phyloP scores from a whole-genome alignment of 1,284 basidiomycete genomes.

The Rhodotorula sp. region DNA sequence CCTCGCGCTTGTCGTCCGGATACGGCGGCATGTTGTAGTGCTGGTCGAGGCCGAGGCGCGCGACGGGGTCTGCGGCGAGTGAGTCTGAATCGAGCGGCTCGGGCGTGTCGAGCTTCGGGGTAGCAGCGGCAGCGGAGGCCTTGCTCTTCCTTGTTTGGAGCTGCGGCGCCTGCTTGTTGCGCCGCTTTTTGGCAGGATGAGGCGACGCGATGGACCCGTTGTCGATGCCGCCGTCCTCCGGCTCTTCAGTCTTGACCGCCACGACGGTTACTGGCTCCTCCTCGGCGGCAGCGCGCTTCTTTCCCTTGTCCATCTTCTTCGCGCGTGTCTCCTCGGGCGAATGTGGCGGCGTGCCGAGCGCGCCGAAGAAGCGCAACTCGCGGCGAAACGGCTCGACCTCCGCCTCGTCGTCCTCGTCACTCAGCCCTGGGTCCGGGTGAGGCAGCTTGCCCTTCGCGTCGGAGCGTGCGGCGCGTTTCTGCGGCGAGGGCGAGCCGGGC shows the following conservation, averaged over 20 bases:
- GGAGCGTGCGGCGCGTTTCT: too few species aligned
- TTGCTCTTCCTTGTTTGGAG: neutral
- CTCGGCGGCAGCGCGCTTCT: neutral
- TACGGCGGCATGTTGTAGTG: too few species aligned
- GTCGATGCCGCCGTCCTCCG: neutral
- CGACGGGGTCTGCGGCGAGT: too few species aligned
- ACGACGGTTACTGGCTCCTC: neutral
- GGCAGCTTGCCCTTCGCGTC: too few species aligned
- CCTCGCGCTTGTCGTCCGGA: too few species aligned
- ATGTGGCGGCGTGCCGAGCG: neutral
- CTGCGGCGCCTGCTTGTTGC: neutral
- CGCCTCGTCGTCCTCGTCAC: neutral
- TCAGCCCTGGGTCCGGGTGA: neutral
- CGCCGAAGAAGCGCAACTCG: constrained; percentile 11
- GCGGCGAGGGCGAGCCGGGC: neutral
- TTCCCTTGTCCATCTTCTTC: neutral
- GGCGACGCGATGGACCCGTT: neutral
- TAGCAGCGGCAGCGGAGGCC: too few species aligned
- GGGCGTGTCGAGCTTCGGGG: too few species aligned
- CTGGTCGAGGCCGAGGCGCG: too few species aligned
- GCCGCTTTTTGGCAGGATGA: neutral
- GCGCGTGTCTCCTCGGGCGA: neutral
- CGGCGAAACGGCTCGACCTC: neutral
- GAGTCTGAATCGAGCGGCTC: too few species aligned
- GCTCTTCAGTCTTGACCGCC: neutral